Base-by-base conservation (phyloP, 208 protist species). In the Angomonas deanei region DNA sequence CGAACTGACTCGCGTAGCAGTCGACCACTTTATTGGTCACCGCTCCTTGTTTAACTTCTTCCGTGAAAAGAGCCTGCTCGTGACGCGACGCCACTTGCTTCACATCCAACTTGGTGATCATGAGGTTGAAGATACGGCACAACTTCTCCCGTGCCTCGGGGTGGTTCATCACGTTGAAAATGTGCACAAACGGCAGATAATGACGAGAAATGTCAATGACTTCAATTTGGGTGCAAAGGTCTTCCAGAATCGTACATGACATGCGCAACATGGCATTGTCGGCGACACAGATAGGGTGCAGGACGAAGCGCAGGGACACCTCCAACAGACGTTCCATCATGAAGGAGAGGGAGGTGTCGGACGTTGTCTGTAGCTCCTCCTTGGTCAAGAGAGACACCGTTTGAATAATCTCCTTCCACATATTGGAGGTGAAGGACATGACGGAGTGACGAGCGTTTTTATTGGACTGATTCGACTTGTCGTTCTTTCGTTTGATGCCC, bases 361-460 rank as follows among this genome's bases (percentile, higher is more conserved):
- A 19, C 13, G 30, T 24, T 19, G 15, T 19, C 19, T 50, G 42
- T 21, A 27, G 23, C 21, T 23, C 36, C 38, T 77, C 64, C 53
- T 70, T 62, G 17, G 80, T 59, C 52, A 93, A 73, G 26, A 84
- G 62, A 2, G 84, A 76, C 34, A 92, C 80, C 3, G 86, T 91
- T 27, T 76, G 83, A 53, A 96, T 92, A 58, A 96, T 63, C 60
- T 92, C 86, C 50, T 82, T 78, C 90, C 90, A 96, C 78, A 89
- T 92, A n/a, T 76, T 58, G 23, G 92, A 61, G 36, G 61, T 78
- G 59, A 96, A 87, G 31, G 74, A 74, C 78, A 91, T 87, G 31
- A 90, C 74, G 0, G 76, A 74, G 46, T 66, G 67, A 13, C 57
- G 60, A 19, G 54, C 58, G 17, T 57, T 54, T 27, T 70, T 55